phyloP scores from a whole-genome alignment of 164 flowering plant species.

The Taxillus chinensis region DNA sequence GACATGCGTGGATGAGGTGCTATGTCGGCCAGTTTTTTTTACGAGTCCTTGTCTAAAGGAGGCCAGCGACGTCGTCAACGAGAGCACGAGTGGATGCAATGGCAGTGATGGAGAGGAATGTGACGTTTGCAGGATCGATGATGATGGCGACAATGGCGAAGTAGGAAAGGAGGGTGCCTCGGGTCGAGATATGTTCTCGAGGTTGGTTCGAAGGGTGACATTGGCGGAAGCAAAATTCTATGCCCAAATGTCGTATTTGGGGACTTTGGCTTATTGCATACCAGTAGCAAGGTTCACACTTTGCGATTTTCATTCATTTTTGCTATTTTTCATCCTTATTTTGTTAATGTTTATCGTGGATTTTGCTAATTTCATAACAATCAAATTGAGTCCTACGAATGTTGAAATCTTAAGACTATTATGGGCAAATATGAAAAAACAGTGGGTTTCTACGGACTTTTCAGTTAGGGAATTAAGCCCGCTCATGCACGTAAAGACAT shows the following conservation, averaged over 20 bases:
- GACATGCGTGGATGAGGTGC: too few species aligned
- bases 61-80: not conserved
- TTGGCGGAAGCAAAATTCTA: conserved; percentile 64
- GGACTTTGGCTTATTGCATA: conserved; percentile 65
- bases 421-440: too few species aligned
- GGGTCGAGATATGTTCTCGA: conserved; percentile 67
- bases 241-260: conserved; percentile 78
- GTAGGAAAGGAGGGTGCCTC: conserved; percentile 15
- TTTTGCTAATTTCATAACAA: too few species aligned
- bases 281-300: conserved; percentile 61
- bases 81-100: not conserved
- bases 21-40: too few species aligned
- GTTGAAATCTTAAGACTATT: too few species aligned
- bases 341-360: too few species aligned
- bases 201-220: conserved; percentile 56
- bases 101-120: conserved; percentile 27
- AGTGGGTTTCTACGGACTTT: too few species aligned
- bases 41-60: not conserved
- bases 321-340: too few species aligned
- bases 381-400: too few species aligned
- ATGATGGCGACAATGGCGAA: conserved; percentile 23
- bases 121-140: conserved; percentile 23
- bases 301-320: too few species aligned
- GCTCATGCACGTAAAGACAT: too few species aligned
- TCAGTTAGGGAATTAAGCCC: too few species aligned